Evolutionary conservation across 805 yeast species (phyloP), one percentile per base, ranked within the genome.

Genomic region (Candida xyloterini): DNA sequence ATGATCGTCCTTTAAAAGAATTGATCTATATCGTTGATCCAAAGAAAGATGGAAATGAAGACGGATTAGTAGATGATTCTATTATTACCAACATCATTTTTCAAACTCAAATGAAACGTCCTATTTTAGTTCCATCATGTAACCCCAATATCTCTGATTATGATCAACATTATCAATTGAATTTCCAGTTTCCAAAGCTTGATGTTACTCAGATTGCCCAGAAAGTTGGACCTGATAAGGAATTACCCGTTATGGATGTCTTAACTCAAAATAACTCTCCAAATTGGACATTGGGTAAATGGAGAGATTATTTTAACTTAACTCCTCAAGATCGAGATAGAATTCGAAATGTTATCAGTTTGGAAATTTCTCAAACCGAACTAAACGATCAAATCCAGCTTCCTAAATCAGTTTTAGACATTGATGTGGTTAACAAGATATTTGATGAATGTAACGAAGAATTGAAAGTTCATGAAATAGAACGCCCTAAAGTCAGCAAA

Each of bases 171-270:
- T 47, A 44, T 38, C 11, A 44, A 15, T 31, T 50, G 34, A 38
- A 32, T 9, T 57, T 62, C 38, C 42, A 52, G 14, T 59, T 63
- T n/a, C 95, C 95, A 0, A 52, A 55, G 6, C 65, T 85, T 27
- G 71, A 78, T 7, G 79, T 86, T 5, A 68, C 73, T 30, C 66
- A 76, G 43, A 71, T 86, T 0, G 66, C 82, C 0, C 71, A 72
- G 5, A 55, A 68, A 10, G 71, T 87, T 20, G 96, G 95, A 0
- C 73, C 63, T 4, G 83, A 79, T 27, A 63, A 65, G 4, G 73
- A 72, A 1, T 73, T 89, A 1, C 95, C 86, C 40, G 95, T 89
- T 1, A 86, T 89, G 91, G 96, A 89, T 57, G 95, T 87, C 3
- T 68, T 84, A 15, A 81, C 95, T 0, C 96, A 89, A 53, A 81